These are phyloP conservation scores for Melanogaster broomeanus DNA, from an alignment of 768 basidiomycete genomes.

Conservation along the genomic window DNA sequence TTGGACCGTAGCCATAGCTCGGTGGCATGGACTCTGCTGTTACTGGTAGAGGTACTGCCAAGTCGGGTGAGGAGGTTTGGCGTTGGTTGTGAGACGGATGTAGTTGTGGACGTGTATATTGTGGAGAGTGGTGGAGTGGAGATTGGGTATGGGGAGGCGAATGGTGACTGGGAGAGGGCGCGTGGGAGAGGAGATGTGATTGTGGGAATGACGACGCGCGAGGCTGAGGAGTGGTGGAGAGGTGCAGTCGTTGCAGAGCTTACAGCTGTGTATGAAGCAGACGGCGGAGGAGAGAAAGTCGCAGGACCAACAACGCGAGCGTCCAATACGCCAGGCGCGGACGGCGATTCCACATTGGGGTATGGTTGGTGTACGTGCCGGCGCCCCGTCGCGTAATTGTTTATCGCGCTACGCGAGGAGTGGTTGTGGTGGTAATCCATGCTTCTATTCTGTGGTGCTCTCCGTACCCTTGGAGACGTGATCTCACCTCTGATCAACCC, in stretches of 20 bases:
- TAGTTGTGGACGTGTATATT: constrained; percentile 12
- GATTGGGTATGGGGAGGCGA: constrained; percentile 18
- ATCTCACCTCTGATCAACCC: neutral
- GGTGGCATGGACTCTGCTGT: constrained; percentile 15
- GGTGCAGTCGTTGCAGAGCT: neutral
- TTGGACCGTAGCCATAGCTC: constrained; percentile 21
- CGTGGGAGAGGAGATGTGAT: constrained; percentile 3
- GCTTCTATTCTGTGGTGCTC: neutral
- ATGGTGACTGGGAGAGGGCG: neutral
- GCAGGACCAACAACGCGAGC: neutral
- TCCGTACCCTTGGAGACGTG: constrained; percentile 13
- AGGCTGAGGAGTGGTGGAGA: neutral
- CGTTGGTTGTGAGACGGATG: constrained; percentile 9
- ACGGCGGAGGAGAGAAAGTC: constrained; percentile 7
- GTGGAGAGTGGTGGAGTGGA: constrained; percentile 21
- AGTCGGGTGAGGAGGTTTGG: neutral
- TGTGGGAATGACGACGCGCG: constrained; percentile 13
- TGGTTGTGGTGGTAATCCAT: constrained; percentile 8
- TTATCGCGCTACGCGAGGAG: constrained; percentile 22
- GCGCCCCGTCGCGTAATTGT: constrained; percentile 24
- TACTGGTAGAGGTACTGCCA: neutral
- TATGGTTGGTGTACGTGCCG: constrained; percentile 10
- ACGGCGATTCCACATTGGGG: constrained; percentile 12
- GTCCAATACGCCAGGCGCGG: constrained; percentile 7
- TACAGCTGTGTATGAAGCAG: neutral